Base-by-base conservation (phyloP, 2,329 filamentous ascomycete genomes). In the Colletotrichum aenigma region DNA sequence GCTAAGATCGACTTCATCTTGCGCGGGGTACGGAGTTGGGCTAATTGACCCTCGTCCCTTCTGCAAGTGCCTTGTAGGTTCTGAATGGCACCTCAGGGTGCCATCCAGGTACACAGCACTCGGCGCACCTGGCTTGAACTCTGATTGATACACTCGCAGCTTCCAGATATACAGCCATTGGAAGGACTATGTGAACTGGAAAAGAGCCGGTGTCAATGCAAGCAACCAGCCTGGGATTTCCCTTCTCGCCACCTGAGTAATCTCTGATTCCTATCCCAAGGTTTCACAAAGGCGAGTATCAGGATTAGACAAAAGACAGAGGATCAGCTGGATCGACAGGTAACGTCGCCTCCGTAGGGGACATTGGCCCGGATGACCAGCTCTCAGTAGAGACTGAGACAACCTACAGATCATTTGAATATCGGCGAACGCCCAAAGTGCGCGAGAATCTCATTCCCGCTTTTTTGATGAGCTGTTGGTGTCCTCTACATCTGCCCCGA, bases 401-500 rank as follows among this genome's bases (percentile, higher is more conserved):
- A 36, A 34, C 28, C 21, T 30, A 26, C 28, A 30, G 16, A 24
- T 28, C 55, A 26, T 28, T 26, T 15, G 26, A 58, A 16, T 12
- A 28, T 16, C 55, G 21, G 16, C 21, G 16, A 48, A 48, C n/a
- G 43, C 3, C 5, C 43, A 6, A 48, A 13, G 10, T 48, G 43
- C 10, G 43, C 43, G 43, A 64, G 32, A 64, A 21, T 21, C 32
- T 32, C 61, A 77, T 10, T 67, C 48, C 28, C 28, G 52, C 32
- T 78, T 78, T 55, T 66, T 72, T 18, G 26, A n/a, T 7, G 36
- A 32, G 71, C 80, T 81, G 15, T 74, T 74, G 10, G 21, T 36
- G 7, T 61, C 56, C 7, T 48, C 43, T 21, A 68, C 69, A 36
- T 80, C 78, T 16, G 79, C 76, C 7, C 82, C 82, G 28, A 84